These are phyloP conservation scores for Sanghuangporus baumii DNA, from an alignment of 1,284 basidiomycete genomes.

Conservation along the genomic window DNA sequence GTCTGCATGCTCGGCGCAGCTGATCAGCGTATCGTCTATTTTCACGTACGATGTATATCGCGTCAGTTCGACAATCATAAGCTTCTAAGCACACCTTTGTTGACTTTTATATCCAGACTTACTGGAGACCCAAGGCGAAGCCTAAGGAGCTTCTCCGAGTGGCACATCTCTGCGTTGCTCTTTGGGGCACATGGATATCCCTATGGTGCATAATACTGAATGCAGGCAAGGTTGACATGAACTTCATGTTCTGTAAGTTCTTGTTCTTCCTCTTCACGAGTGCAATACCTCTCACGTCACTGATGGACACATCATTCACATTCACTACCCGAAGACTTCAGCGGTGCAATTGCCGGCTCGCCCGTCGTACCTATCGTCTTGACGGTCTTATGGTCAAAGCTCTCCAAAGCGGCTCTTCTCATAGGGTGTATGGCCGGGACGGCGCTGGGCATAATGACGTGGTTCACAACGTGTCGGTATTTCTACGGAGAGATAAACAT, in stretches of 20 bases:
- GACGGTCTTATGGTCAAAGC: conserved; percentile 43
- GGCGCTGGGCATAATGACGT: conserved; percentile 40
- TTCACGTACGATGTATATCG: conserved; percentile 18
- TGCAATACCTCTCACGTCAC: no score
- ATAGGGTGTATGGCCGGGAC: conserved; percentile 39
- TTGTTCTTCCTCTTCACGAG: neutral
- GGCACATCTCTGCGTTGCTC: conserved; percentile 47
- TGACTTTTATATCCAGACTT: conserved; percentile 48
- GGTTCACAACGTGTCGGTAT: conserved; percentile 48
- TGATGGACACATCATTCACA: no score
- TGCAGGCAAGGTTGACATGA: conserved; percentile 17
- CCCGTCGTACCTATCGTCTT: conserved; percentile 24
- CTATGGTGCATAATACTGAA: conserved; percentile 16
- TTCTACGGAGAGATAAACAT: conserved; percentile 43
- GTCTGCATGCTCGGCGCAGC: conserved; percentile 52
- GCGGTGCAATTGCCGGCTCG: conserved; percentile 12
- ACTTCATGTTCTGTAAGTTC: conserved; percentile 14
- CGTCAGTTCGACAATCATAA: neutral
- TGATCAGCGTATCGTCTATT: conserved; percentile 48
- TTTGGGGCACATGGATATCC: conserved; percentile 57
- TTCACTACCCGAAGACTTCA: conserved; percentile 2
- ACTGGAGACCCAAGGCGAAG: conserved; percentile 56
- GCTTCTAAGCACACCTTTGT: neutral
- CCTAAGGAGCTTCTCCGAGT: conserved; percentile 58
- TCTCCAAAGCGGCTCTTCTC: conserved; percentile 37